Conservation (phyloP, 345 rosid species). For the Populus ilicifolia region DNA sequence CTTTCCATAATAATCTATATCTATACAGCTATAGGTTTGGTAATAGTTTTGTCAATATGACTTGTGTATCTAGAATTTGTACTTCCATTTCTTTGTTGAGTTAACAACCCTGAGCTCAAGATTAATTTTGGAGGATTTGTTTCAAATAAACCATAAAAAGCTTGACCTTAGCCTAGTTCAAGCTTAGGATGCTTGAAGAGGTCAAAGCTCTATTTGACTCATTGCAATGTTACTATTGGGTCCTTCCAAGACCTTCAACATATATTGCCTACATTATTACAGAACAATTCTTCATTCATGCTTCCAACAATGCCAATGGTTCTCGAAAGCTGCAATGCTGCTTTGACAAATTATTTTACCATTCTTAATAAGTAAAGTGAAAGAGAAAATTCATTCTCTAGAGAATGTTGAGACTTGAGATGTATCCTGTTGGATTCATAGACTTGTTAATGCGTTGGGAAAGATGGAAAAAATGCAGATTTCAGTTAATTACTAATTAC, state of each 20-base stretch:
- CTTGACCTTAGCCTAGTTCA: background rate
- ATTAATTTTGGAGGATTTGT: background rate
- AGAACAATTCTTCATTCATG: background rate
- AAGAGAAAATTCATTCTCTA: background rate
- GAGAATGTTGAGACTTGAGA: background rate
- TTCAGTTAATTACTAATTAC: constrained; percentile 35
- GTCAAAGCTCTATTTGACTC: background rate
- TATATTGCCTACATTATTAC: background rate
- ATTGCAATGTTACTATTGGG: background rate
- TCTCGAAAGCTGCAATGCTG: background rate
- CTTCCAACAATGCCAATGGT: background rate
- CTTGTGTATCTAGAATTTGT: background rate
- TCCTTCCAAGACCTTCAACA: background rate
- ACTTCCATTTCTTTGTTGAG: background rate
- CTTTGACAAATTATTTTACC: background rate
- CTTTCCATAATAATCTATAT: background rate
- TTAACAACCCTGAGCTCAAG: background rate
- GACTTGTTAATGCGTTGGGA: background rate
- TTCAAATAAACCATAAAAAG: background rate
- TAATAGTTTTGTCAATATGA: background rate
- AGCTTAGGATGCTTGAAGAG: background rate
- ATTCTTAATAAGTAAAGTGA: background rate
- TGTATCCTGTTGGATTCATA: background rate
- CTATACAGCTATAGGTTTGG: background rate
- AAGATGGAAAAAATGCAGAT: background rate